phyloP scores from a whole-genome alignment of 192 early-diverging fungal genomes.

The Backusella sp. region DNA sequence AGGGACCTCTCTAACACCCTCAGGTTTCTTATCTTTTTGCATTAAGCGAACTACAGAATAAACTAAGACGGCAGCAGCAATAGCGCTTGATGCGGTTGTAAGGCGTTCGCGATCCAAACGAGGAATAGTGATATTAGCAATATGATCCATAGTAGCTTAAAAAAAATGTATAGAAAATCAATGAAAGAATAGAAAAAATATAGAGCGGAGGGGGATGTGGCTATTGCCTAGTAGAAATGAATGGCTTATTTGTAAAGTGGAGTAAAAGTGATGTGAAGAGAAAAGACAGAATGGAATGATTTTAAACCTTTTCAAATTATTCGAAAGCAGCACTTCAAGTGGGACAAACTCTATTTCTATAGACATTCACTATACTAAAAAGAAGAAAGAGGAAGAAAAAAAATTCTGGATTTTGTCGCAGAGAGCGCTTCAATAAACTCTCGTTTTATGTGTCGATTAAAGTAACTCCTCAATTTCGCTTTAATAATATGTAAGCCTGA shows the following conservation, averaged over 20 bases:
- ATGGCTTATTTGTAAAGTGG: neutral
- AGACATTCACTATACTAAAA: neutral
- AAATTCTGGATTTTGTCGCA: neutral
- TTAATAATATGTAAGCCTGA: neutral
- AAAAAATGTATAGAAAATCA: neutral
- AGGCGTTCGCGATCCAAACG: neutral
- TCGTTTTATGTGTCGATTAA: neutral
- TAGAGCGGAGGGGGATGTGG: neutral
- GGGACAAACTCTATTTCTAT: neutral
- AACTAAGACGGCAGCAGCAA: neutral
- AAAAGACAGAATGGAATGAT: neutral
- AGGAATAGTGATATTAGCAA: neutral
- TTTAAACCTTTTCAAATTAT: neutral
- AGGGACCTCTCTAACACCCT: slow-evolving; percentile 3
- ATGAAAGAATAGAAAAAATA: neutral
- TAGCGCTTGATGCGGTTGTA: neutral
- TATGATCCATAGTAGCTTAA: neutral
- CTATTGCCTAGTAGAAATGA: neutral
- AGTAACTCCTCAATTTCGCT: neutral
- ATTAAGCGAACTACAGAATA: neutral
- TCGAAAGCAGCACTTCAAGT: neutral
- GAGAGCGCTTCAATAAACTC: neutral
- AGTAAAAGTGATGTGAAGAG: neutral
- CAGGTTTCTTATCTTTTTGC: neutral
- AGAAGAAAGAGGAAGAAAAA: neutral